Percentiles rank a stretch among this genome's conserved stretches.
These are phyloP conservation scores for Wickerhamomyces chambardii DNA, from an alignment of 805 yeast species.

Conservation along the genomic window DNA sequence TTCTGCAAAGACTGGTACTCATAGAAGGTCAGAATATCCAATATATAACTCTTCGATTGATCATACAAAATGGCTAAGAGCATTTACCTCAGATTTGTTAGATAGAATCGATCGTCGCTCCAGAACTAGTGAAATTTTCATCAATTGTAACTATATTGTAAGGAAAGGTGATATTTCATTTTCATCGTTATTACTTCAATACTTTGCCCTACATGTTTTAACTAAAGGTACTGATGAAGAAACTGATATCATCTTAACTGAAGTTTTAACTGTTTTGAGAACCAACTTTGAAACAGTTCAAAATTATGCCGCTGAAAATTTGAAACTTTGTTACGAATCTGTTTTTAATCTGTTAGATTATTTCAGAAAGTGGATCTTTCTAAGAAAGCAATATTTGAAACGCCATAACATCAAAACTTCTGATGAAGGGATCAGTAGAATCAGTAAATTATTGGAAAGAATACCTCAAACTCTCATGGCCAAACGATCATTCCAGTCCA, in stretches of 20 bases:
- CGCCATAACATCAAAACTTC: conserved; percentile 10
- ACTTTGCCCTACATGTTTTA: conserved; percentile 57
- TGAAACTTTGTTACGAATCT: conserved; percentile 60
- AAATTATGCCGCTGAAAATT: conserved; percentile 48
- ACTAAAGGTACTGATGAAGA: conserved; percentile 29
- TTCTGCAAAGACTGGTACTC: conserved; percentile 35
- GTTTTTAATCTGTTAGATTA: conserved; percentile 78
- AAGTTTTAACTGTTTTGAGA: conserved; percentile 50
- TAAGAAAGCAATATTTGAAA: conserved; percentile 14
- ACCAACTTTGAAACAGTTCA: conserved; percentile 33
- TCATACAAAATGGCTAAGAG: conserved; percentile 65
- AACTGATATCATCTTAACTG: conserved; percentile 38
- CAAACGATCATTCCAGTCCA: conserved; percentile 70
- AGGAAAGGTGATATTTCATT: conserved; percentile 64
- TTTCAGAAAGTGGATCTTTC: conserved; percentile 60
- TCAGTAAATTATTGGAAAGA: conserved; percentile 36
- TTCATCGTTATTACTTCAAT: conserved; percentile 69
- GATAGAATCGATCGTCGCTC: conserved; percentile 20
- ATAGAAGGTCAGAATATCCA: conserved; percentile 49
- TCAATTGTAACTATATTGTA: conserved; percentile 53
- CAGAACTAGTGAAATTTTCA: conserved; percentile 35
- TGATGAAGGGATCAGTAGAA: conserved; percentile 25
- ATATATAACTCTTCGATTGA: conserved; percentile 45
- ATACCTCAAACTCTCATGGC: conserved; percentile 72
- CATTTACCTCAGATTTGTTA: conserved; percentile 59